Base-by-base conservation (phyloP, 2,329 filamentous ascomycete genomes). In the Phialemoniopsis sp. region DNA sequence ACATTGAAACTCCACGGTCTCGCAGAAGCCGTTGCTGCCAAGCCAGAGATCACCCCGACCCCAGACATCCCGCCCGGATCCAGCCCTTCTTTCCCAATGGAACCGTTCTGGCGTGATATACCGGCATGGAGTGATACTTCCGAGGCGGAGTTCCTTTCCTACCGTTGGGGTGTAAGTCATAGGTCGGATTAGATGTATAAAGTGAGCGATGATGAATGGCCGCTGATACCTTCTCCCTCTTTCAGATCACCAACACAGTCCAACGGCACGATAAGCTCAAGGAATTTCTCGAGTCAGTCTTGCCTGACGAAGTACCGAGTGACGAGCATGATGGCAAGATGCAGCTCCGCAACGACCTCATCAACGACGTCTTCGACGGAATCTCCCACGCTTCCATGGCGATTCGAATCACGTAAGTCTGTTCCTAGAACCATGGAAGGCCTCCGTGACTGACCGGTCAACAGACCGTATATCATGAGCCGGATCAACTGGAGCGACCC, bases 401-500 rank as follows among this genome's bases (percentile, higher is more conserved):
- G 1, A 66, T 81, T 30, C 66, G 78, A 9, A 58, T 82, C 40
- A 80, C 76, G 66, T 68, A 46, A 53, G 63, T 54, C 9, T 3
- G 16, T 7, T 12, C 19, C 16, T 13, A 17, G 29, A 15, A 12
- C 17, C 21, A 14, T 36, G 5, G 14, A 8, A 5, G 7, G 6
- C 15, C 16, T 13, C 10, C 17, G 34, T 19, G 10, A 8, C 8
- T 31, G 18, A 8, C 14, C n/a, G 15, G 13, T 16, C 29, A 19
- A 28, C 44, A 70, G 67, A 28, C 80, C 80, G 2, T 77, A 84
- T 45, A 64, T 80, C 5, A 55, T 83, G 21, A 76, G 75, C 44
- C 66, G 70, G 3, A 71, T 81, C 40, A 62, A 84, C 50, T 84
- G 80, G 80, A 50, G 54, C 1, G 66, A 78, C 41, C 76, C 79